Evolutionary conservation across 179 eudicot genomes (phyloP).

Genomic region (Spinacia oleracea): DNA sequence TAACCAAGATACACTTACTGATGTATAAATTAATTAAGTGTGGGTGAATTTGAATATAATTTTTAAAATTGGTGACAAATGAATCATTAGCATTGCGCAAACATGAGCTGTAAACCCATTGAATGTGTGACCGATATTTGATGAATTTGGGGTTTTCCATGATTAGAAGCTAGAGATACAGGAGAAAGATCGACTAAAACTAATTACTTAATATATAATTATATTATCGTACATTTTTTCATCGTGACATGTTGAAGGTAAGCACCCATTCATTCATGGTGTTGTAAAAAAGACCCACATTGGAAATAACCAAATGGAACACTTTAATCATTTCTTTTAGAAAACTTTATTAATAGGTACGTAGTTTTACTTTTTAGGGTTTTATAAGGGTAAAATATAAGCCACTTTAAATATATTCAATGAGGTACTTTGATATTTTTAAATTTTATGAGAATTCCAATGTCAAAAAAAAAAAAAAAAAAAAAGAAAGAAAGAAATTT

Average conservation of each 20-base stretch:
- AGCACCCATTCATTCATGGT: slow-evolving; percentile 6
- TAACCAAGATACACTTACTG: too few relatives aligned
- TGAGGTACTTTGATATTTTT: neutral
- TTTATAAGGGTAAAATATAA: neutral
- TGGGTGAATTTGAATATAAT: neutral
- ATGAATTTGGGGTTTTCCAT: slow-evolving; percentile 7
- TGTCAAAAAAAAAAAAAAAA: too few relatives aligned
- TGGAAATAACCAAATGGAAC: neutral
- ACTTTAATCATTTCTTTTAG: slow-evolving; percentile 5
- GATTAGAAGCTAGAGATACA: slow-evolving; percentile 15
- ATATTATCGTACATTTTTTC: neutral
- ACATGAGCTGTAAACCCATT: slow-evolving; percentile 31
- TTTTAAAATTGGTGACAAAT: neutral
- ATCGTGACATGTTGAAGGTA: neutral
- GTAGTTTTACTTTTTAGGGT: neutral
- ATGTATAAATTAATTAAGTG: neutral
- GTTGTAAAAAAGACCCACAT: neutral
- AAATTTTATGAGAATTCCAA: neutral
- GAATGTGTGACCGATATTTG: too few relatives aligned
- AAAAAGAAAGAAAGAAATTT: too few relatives aligned
- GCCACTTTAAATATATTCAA: neutral
- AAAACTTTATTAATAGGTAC: neutral
- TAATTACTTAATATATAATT: neutral
- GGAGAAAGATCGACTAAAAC: slow-evolving; percentile 1
- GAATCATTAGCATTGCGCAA: slow-evolving; percentile 20